Evolutionary conservation across 352 stramenopile genomes (phyloP), one percentile per base, ranked within the genome.

Genomic region (Globisporangium viniferum): DNA sequence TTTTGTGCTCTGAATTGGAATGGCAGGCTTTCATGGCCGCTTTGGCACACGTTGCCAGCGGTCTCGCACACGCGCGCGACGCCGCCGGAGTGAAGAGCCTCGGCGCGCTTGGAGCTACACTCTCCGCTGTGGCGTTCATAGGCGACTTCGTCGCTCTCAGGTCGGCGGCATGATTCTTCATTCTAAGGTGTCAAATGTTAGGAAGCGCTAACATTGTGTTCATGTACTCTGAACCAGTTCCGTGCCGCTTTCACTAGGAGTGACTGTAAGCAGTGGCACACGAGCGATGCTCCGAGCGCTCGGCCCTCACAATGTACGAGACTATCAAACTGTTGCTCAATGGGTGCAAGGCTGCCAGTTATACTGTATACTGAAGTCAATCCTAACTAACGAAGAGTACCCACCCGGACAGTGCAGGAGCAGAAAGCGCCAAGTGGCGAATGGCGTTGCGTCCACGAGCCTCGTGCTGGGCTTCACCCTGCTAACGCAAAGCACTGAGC

Each of bases 111-210:
- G 44, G 24, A 15, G 18, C 24, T 7, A 22, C 20, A 7, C 53
- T 74, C 22, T 7, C 54, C 14, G 27, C 18, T 1, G 3, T 57
- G 24, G 64, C 53, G 7, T 33, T 22, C 15, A 33, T 64, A 2
- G 41, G 64, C 35, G 64, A 71, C 18, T 74, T 74, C 27, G 22
- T 72, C 20, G 69, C 69, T 15, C 44, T 74, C 10, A 74, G 69
- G 69, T 74, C 18, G 20, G 20, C 41, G 24, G 18, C 18, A 18
- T 33, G 3, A 33, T 33, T 5, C 31, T 33, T 33, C 31, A 33
- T 33, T 33, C 31, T 33, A 33, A 33, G 31, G 31, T 33, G 31
- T 33, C 31, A 33, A 33, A 33, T 33, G 5, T 33, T 33, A 33
- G 31, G 31, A 33, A 33, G 31, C 31, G 31, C 31, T 33, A 33